Evolutionary conservation across 805 yeast species (phyloP), one percentile per base, ranked within the genome.

Genomic region (Candida ascalaphidarum): DNA sequence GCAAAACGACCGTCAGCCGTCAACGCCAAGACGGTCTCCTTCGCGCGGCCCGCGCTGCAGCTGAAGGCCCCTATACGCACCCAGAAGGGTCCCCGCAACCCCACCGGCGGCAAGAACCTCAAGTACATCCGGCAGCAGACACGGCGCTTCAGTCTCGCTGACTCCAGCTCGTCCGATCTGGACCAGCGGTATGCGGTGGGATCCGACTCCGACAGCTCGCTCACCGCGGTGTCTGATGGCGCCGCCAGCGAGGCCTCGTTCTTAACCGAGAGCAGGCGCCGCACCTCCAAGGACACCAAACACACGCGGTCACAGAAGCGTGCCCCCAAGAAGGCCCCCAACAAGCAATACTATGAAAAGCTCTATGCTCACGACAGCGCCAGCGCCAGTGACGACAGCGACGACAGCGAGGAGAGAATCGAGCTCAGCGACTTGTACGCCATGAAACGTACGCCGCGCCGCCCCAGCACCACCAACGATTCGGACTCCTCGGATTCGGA

Each of bases 161-260:
- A 53, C 22, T 51, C 60, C 3, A 46, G 58, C 9, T 34, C 46
- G 8, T 50, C 58, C 9, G 55, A 48, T 16, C 15, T 9, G 5
- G 16, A 7, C 5, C 4, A 36, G 47, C 14, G 7, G 15, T 9
- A 13, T 13, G 14, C 12, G 14, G 18, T 16, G 18, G 40, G 27
- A 17, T 37, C 44, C 16, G 61, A 57, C 25, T 52, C 62, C 2
- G 68, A 61, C 27, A 53, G 61, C 11, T 59, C 66, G 1, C 41
- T 62, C 18, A 62, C 66, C 0, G 67, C 64, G 2, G 61, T 61
- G 34, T 41, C 44, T 2, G 46, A 41, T 17, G 32, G 38, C 15
- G 37, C 36, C 12, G 33, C 41, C 13, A 39, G 30, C 21, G 30
- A 27, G 17, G 38, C 34, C 14, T 28, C 33, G 4, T 15, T 28